These are phyloP conservation scores for Moelleriella libera DNA, from an alignment of 2,329 filamentous ascomycete species.

Conservation along the genomic window DNA sequence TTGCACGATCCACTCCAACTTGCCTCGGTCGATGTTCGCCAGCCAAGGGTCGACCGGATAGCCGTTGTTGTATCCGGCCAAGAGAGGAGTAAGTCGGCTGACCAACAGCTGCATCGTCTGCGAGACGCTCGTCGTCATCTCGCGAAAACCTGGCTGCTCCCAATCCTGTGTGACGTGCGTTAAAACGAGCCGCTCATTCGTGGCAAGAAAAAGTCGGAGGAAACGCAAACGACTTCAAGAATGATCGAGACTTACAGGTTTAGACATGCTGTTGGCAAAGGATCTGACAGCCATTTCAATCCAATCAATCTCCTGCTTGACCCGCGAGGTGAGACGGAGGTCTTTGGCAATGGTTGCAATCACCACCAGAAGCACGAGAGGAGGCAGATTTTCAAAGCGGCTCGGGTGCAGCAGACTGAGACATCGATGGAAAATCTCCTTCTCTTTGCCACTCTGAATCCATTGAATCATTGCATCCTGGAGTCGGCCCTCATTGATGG, in stretches of 20 bases:
- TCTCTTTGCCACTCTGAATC: slow-evolving; percentile 49
- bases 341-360: slow-evolving; percentile 49
- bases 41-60: slow-evolving; percentile 26
- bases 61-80: slow-evolving; percentile 18
- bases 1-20: slow-evolving; percentile 24
- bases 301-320: slow-evolving; percentile 44
- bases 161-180: slow-evolving; percentile 17
- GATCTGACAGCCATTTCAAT: slow-evolving; percentile 44
- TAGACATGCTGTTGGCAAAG: slow-evolving; percentile 32
- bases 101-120: slow-evolving; percentile 25
- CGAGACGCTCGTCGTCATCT: slow-evolving; percentile 23
- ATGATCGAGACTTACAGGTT: slow-evolving; percentile 30
- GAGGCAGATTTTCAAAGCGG: slow-evolving; percentile 40
- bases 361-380: slow-evolving; percentile 48
- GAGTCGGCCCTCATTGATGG: slow-evolving; percentile 46
- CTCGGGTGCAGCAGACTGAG: slow-evolving; percentile 21
- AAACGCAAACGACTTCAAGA: background rate
- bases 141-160: slow-evolving; percentile 20
- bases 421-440: slow-evolving; percentile 44
- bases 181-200: slow-evolving; percentile 4
- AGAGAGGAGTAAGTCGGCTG: slow-evolving; percentile 18
- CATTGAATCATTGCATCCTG: slow-evolving; percentile 52
- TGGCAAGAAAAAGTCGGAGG: background rate
- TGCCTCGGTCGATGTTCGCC: slow-evolving; percentile 20
- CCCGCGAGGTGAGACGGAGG: slow-evolving; percentile 33